Evolutionary conservation across 257 asterid species (phyloP).

Genomic region (Paulownia fortunei): DNA sequence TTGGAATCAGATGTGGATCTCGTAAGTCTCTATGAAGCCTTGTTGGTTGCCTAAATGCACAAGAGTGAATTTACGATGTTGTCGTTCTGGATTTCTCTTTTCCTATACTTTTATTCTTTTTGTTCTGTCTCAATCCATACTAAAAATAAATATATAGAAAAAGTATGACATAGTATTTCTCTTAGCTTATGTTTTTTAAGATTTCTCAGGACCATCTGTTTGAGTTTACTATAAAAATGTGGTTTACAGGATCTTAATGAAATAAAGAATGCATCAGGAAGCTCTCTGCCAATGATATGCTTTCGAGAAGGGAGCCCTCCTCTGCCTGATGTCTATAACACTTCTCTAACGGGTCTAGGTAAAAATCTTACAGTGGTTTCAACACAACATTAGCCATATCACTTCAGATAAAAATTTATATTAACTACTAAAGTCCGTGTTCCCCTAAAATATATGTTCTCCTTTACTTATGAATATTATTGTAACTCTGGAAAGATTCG

Average conservation of each 20-base stretch:
- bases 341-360: constrained; percentile 78
- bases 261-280: constrained; percentile 46
- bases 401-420: neutral
- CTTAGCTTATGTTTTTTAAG: neutral
- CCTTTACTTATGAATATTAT: constrained; percentile 1
- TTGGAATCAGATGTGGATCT: constrained; percentile 72
- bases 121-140: neutral
- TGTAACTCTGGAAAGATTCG: constrained; percentile 29
- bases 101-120: neutral
- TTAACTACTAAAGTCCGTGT: neutral
- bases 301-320: constrained; percentile 97
- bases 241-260: constrained; percentile 57
- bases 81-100: neutral
- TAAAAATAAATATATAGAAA: neutral
- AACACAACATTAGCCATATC: neutral
- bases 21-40: constrained; percentile 60
- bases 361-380: constrained; percentile 15
- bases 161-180: neutral
- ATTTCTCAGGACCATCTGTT: neutral
- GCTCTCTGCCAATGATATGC: constrained; percentile 80
- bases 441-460: neutral
- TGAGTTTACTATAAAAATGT: constrained; percentile 14
- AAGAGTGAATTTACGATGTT: neutral
- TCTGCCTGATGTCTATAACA: constrained; percentile 81
- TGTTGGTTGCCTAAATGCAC: constrained; percentile 8